Conservation (phyloP, 2,329 filamentous ascomycete species). For the Trichophaea hybrida region DNA sequence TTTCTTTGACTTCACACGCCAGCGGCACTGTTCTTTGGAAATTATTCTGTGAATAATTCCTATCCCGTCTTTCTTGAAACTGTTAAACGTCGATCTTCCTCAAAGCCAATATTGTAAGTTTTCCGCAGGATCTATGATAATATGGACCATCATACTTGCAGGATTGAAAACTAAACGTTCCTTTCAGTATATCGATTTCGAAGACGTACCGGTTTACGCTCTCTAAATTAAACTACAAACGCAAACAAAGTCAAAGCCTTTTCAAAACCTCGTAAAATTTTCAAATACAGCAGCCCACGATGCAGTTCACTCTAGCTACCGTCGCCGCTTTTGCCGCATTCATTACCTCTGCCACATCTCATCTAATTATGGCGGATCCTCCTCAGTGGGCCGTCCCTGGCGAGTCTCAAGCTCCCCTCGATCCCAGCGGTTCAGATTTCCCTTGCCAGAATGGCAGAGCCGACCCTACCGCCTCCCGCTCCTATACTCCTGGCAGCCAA, state of each 20-base stretch:
- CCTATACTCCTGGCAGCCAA: constrained; percentile 47
- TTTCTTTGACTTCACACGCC: constrained; percentile 18
- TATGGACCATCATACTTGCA: neutral
- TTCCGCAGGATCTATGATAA: neutral
- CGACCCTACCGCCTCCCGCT: constrained; percentile 40
- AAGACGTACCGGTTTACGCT: constrained; percentile 3
- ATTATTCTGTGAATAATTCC: constrained; percentile 24
- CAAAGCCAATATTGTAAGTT: constrained; percentile 10
- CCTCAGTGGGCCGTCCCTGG: constrained; percentile 39
- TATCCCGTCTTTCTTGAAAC: constrained; percentile 11
- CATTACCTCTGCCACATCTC: constrained; percentile 48
- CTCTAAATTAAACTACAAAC: neutral
- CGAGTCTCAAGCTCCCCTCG: constrained; percentile 41
- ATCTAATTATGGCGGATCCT: constrained; percentile 61
- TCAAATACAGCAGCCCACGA: constrained; percentile 27
- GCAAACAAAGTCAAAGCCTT: constrained; percentile 5
- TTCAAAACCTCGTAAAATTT: neutral
- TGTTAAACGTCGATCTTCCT: neutral
- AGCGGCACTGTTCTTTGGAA: constrained; percentile 17
- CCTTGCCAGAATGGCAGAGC: constrained; percentile 60
- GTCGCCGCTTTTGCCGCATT: constrained; percentile 42
- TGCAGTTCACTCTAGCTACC: constrained; percentile 40
- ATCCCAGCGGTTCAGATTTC: constrained; percentile 48
- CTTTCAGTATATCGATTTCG: constrained; percentile 6
- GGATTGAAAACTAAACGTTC: neutral